Conservation (phyloP, 2,329 filamentous ascomycete species). For the Fonsecaea nubica region DNA sequence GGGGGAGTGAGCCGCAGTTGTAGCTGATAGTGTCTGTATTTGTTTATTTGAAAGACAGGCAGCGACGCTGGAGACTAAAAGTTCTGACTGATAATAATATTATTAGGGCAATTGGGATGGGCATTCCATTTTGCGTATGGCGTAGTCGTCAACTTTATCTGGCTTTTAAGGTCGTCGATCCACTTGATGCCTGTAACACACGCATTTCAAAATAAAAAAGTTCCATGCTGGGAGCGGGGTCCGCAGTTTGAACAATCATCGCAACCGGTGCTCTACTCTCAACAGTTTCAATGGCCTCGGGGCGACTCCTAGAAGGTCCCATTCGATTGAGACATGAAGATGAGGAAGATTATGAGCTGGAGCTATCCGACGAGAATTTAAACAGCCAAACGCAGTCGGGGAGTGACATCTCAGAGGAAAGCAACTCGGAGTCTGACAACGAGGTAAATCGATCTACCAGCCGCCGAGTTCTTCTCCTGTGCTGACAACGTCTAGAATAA, state of each 20-base stretch:
- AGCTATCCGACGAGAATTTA: slow-evolving; percentile 27
- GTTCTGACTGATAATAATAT: neutral
- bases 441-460: slow-evolving; percentile 4
- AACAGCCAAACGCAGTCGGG: slow-evolving; percentile 20
- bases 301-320: slow-evolving; percentile 24
- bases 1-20: neutral
- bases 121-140: slow-evolving; percentile 9
- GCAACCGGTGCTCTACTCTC: neutral
- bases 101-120: neutral
- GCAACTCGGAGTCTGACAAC: slow-evolving; percentile 20
- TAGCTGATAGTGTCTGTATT: neutral
- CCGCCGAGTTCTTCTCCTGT: neutral
- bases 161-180: slow-evolving; percentile 19
- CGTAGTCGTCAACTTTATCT: slow-evolving; percentile 11
- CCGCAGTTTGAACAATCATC: neutral
- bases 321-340: slow-evolving; percentile 39
- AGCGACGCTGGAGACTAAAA: neutral
- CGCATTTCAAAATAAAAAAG: slow-evolving; percentile 9
- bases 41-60: slow-evolving; percentile 3
- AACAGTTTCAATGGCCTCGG: slow-evolving; percentile 23
- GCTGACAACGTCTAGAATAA: slow-evolving; percentile 25
- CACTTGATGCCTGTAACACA: neutral
- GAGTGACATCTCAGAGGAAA: slow-evolving; percentile 7
- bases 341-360: slow-evolving; percentile 48
- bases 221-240: slow-evolving; percentile 7